Evolutionary conservation across 2,329 filamentous ascomycete genomes (phyloP).

Genomic region (Parastagonospora avenae): DNA sequence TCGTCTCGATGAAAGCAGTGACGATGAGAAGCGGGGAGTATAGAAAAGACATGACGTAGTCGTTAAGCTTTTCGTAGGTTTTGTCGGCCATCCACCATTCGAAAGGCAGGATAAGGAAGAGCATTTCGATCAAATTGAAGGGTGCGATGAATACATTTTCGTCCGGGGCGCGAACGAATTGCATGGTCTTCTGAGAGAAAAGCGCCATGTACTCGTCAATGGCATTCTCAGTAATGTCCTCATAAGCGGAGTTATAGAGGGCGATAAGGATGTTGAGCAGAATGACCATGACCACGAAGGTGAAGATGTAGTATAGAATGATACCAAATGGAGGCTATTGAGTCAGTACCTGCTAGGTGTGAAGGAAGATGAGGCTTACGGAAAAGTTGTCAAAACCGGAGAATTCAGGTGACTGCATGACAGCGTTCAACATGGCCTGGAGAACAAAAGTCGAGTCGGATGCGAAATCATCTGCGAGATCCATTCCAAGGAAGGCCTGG

Average conservation of each 20-base stretch:
- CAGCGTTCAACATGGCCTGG: slow-evolving; percentile 82
- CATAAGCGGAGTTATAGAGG: slow-evolving; percentile 94
- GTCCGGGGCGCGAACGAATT: slow-evolving; percentile 94
- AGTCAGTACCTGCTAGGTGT: slow-evolving; percentile 6
- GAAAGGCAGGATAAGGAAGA: slow-evolving; percentile 76
- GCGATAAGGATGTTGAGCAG: slow-evolving; percentile 96
- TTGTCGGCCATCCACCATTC: slow-evolving; percentile 92
- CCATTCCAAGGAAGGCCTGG: slow-evolving; percentile 91
- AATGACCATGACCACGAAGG: slow-evolving; percentile 95
- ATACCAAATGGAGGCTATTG: slow-evolving; percentile 79
- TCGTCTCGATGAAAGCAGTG: slow-evolving; percentile 66
- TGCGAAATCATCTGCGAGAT: slow-evolving; percentile 72
- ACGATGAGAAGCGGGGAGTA: slow-evolving; percentile 84
- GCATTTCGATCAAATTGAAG: slow-evolving; percentile 90
- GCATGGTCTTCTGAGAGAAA: slow-evolving; percentile 92
- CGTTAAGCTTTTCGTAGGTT: slow-evolving; percentile 81
- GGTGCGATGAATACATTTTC: slow-evolving; percentile 98
- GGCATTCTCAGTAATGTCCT: slow-evolving; percentile 90
- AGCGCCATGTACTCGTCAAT: slow-evolving; percentile 95
- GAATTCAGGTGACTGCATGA: slow-evolving; percentile 93
- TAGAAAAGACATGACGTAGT: slow-evolving; percentile 82
- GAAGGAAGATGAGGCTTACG: slow-evolving; percentile 19
- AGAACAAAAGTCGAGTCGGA: slow-evolving; percentile 75
- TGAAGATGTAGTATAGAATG: slow-evolving; percentile 96
- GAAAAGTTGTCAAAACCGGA: slow-evolving; percentile 86